Percentiles rank a stretch among this genome's conserved stretches.
Conservation (phyloP, 768 basidiomycete species). For the Leccinum ochraceum region DNA sequence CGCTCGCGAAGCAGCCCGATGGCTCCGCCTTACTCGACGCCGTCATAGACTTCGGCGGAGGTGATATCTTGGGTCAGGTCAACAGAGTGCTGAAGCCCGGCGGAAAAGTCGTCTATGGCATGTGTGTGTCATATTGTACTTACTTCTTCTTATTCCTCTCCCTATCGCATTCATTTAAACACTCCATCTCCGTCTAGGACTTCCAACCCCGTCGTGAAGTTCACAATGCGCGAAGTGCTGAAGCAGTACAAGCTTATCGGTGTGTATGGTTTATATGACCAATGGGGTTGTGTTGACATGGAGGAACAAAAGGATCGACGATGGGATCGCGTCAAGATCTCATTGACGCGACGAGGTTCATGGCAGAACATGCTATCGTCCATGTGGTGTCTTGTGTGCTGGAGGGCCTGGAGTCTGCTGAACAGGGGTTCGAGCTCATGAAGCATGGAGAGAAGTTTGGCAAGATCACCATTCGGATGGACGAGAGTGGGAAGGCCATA, state of each 20-base stretch:
- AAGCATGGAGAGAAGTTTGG: conserved; percentile 65
- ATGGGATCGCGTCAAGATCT: conserved; percentile 83
- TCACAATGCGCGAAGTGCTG: conserved; percentile 80
- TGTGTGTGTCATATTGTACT: conserved; percentile 39
- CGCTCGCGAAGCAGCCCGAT: conserved; percentile 39
- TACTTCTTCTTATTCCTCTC: neutral
- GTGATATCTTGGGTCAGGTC: conserved; percentile 56
- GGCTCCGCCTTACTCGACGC: conserved; percentile 45
- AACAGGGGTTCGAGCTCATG: conserved; percentile 72
- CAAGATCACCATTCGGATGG: conserved; percentile 65
- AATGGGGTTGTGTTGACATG: conserved; percentile 15
- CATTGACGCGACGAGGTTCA: conserved; percentile 67
- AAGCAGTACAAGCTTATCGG: conserved; percentile 75
- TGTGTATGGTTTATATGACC: conserved; percentile 38
- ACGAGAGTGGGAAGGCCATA: conserved; percentile 21
- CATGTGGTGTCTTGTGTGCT: conserved; percentile 72
- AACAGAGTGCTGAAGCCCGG: conserved; percentile 50
- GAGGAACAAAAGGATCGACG: conserved; percentile 59
- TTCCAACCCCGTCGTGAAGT: conserved; percentile 45
- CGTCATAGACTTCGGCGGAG: conserved; percentile 72
- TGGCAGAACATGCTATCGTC: conserved; percentile 62
- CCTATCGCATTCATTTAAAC: conserved; percentile 1
- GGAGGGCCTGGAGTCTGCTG: conserved; percentile 60
- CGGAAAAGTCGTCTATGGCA: conserved; percentile 64
- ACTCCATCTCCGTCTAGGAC: conserved; percentile 4